These are phyloP conservation scores for Rosa persica DNA, from an alignment of 306 rosid genomes.

Conservation along the genomic window DNA sequence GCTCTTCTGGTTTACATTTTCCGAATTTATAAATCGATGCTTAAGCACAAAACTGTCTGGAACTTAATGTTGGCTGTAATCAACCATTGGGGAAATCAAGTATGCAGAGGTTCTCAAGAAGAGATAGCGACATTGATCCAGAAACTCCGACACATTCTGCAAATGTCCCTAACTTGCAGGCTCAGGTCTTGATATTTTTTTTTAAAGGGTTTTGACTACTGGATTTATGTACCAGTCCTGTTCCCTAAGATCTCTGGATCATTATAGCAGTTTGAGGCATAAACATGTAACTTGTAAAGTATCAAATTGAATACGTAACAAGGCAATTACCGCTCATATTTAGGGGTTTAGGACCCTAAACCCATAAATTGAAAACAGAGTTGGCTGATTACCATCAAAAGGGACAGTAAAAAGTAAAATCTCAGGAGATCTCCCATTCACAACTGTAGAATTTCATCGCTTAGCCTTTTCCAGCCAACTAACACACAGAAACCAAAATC, in stretches of 20 bases:
- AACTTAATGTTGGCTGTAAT: slow-evolving; percentile 21
- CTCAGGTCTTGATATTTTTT: slow-evolving; percentile 10
- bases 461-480: no score
- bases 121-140: slow-evolving; percentile 11
- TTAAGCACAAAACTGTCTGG: slow-evolving; percentile 20
- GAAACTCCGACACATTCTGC: slow-evolving; percentile 7
- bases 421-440: no score
- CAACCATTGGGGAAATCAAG: slow-evolving; percentile 25
- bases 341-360: no score
- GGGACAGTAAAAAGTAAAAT: no score
- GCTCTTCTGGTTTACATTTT: slow-evolving; percentile 35
- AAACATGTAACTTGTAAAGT: not conserved
- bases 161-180: not conserved
- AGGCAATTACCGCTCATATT: no score
- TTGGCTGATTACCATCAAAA: no score
- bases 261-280: not conserved
- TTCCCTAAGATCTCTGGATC: not conserved
- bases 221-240: not conserved
- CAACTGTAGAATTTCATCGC: no score
- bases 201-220: not conserved
- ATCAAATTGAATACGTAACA: no score
- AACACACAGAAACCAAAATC: no score
- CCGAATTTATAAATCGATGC: not conserved
- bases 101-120: slow-evolving; percentile 24
- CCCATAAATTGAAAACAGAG: no score